Base-by-base conservation (phyloP, 345 rosid genomes). In the Excoecaria cochinchinensis region DNA sequence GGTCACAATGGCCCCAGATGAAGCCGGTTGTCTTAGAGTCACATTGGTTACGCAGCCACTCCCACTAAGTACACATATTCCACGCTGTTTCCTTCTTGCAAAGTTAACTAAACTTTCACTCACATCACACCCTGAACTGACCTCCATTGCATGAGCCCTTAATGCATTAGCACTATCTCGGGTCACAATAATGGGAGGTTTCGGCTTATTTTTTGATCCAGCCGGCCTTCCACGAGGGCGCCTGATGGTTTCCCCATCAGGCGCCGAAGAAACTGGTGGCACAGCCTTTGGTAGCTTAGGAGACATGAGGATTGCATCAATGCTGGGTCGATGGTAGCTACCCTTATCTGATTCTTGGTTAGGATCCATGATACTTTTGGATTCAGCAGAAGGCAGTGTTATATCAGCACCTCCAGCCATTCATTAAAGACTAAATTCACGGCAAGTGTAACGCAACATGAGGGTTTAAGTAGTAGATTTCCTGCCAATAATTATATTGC, bases 141-240 rank as follows among this genome's bases (percentile, higher is more conserved):
- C 90, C 87, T 95, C 97, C 91, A 93, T 87, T 53, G 96, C 98
- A 36, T 95, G 92, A 11, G 95, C 93, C 17, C 94, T 82, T 61
- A 95, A 89, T 0, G 99, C 90, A 73, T 87, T 91, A 40, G 97
- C 93, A 56, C 97, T 91, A 75, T 95, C 99, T 38, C 88, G 83
- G 11, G 98, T 89, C 69, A 91, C 84, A 14, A 93, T 88, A 55
- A 95, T 88, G 19, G 99, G 97, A n/a, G 97, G 99, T 79, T 95
- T 95, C 0, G 99, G 99, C 80, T 91, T 95, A 85, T 90, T 95
- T 76, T 91, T 95, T 11, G 99, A 92, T 46, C 99, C 98, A 16
- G 98, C 94, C 0, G 99, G 99, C 76, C 99, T 84, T 17, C 99
- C 99, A 40, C 98, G 87, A 24, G 94, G 96, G 53, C 98, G 85